These are phyloP conservation scores for Pseudogymnoascus verrucosus DNA, from an alignment of 2,329 filamentous ascomycete genomes.

Conservation along the genomic window DNA sequence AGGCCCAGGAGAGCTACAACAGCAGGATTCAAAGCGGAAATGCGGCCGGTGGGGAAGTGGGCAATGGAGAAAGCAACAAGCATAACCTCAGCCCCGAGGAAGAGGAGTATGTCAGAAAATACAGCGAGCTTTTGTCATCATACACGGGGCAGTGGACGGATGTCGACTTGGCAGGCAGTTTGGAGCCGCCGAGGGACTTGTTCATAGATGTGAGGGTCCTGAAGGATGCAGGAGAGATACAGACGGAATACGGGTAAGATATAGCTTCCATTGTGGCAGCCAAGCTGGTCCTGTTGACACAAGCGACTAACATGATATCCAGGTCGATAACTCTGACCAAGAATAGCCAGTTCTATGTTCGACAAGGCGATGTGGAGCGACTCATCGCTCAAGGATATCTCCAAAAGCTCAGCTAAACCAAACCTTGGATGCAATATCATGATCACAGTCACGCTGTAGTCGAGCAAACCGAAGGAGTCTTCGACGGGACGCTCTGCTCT, in stretches of 20 bases:
- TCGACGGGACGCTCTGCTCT: not conserved
- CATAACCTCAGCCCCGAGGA: slow-evolving; percentile 90
- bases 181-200: slow-evolving; percentile 89
- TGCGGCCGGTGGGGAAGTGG: slow-evolving; percentile 26
- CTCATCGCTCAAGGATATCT: slow-evolving; percentile 92
- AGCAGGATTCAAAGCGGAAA: slow-evolving; percentile 25
- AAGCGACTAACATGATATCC: slow-evolving; percentile 17
- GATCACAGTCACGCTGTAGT: not conserved
- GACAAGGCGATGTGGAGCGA: slow-evolving; percentile 90
- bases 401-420: slow-evolving; percentile 69
- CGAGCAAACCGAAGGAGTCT: not conserved
- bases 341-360: slow-evolving; percentile 96
- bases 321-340: slow-evolving; percentile 94
- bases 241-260: slow-evolving; percentile 93
- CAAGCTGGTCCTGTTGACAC: slow-evolving; percentile 8
- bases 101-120: slow-evolving; percentile 90
- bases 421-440: not conserved
- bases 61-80: slow-evolving; percentile 43
- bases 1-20: slow-evolving; percentile 26
- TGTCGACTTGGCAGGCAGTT: slow-evolving; percentile 85
- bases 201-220: slow-evolving; percentile 96
- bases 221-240: slow-evolving; percentile 95
- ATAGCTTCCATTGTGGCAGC: not conserved
- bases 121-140: slow-evolving; percentile 83
- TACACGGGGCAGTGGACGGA: slow-evolving; percentile 99